Evolutionary conservation across 495 filamentous ascomycete species (phyloP).

Genomic region (Pseudevernia furfuracea): DNA sequence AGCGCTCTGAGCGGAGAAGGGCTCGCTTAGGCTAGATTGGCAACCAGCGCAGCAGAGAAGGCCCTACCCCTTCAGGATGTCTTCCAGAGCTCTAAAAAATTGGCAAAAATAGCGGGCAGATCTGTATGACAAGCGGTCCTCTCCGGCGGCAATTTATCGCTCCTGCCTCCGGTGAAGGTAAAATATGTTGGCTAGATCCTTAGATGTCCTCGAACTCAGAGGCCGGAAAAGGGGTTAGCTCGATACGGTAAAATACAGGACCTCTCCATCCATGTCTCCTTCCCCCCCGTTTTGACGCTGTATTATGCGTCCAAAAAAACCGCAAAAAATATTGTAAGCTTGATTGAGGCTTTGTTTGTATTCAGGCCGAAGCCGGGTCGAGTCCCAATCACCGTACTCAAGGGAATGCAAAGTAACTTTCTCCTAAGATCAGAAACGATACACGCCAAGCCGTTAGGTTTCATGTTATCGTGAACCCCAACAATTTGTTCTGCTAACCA

Average conservation of each 20-base stretch:
- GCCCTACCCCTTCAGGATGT: background rate
- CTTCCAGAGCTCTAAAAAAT: background rate
- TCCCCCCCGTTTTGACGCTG: background rate
- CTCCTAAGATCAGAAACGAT: slow-evolving; percentile 14
- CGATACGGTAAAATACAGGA: background rate
- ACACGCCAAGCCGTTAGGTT: slow-evolving; percentile 5
- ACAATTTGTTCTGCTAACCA: slow-evolving; percentile 3
- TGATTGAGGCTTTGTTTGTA: slow-evolving; percentile 1
- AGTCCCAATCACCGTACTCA: slow-evolving; percentile 1
- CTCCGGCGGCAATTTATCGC: background rate
- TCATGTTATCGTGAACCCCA: background rate
- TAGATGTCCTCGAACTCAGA: slow-evolving; percentile 2
- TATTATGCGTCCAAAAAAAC: background rate
- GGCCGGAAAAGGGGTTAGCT: background rate
- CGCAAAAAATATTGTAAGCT: background rate
- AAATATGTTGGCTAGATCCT: background rate
- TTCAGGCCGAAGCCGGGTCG: slow-evolving; percentile 5
- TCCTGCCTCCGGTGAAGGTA: background rate
- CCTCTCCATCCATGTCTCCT: background rate
- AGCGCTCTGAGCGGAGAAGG: background rate
- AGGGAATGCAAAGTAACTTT: background rate
- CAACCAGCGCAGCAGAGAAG: background rate
- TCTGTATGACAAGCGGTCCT: background rate
- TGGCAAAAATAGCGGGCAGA: background rate
- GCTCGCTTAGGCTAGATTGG: background rate